These are phyloP conservation scores for Candida boidinii DNA, from an alignment of 805 yeast species.

Conservation along the genomic window DNA sequence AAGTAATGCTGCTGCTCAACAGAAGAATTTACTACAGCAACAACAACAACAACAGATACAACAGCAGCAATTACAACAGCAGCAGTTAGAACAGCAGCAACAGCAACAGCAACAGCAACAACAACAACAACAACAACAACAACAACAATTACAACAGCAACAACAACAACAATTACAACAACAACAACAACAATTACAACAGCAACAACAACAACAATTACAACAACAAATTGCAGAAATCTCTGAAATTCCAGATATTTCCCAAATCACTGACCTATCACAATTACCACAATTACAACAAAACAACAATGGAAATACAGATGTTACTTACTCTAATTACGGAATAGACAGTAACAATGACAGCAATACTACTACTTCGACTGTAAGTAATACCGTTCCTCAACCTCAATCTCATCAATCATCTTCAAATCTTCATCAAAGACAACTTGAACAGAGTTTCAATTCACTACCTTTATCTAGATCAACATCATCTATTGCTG, in stretches of 20 bases:
- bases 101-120: background rate
- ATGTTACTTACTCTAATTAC: no score
- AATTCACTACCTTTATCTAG: conserved; percentile 1
- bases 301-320: no score
- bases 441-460: no score
- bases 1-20: no score
- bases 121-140: background rate
- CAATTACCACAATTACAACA: no score
- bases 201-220: background rate
- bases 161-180: background rate
- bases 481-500: conserved; percentile 16
- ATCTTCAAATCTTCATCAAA: no score
- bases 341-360: no score
- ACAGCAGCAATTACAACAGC: background rate
- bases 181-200: background rate
- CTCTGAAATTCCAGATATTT: no score
- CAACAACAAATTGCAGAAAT: background rate
- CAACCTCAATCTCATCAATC: no score
- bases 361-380: no score
- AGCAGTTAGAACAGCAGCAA: background rate
- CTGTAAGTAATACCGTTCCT: no score
- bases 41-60: conserved; percentile 1
- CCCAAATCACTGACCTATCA: no score
- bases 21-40: conserved; percentile 3
- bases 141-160: background rate